phyloP scores from a whole-genome alignment of 768 basidiomycete species.

The Boletellus sp. region DNA sequence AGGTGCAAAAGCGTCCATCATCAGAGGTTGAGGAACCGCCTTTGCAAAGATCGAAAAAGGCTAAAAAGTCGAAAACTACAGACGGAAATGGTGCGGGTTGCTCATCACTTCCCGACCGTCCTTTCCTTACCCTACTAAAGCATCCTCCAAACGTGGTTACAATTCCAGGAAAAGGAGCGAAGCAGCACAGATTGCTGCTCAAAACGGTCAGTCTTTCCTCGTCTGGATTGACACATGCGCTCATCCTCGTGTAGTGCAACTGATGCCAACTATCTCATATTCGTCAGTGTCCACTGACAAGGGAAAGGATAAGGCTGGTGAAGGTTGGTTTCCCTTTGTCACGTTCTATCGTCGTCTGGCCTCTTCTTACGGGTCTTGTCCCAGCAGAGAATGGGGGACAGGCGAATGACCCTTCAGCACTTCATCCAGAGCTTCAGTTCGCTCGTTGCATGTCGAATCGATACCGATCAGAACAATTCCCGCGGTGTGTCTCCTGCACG shows the following conservation, averaged over 20 bases:
- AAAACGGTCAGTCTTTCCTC: constrained; percentile 47
- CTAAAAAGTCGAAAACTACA: constrained; percentile 37
- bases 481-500: constrained; percentile 79
- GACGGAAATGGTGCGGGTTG: constrained; percentile 32
- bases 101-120: constrained; percentile 3
- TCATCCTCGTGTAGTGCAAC: constrained; percentile 37
- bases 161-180: constrained; percentile 72
- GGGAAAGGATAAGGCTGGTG: constrained; percentile 43
- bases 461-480: constrained; percentile 68
- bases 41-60: constrained; percentile 46
- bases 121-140: constrained; percentile 19
- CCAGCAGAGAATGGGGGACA: constrained; percentile 28
- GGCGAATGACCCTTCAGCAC: constrained; percentile 30
- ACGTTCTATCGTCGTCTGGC: constrained; percentile 2
- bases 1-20: constrained; percentile 35
- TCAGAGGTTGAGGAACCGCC: constrained; percentile 38
- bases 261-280: constrained; percentile 45
- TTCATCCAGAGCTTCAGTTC: constrained; percentile 68
- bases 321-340: constrained; percentile 30
- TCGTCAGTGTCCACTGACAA: constrained; percentile 36
- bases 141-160: constrained; percentile 60
- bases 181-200: constrained; percentile 59
- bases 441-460: constrained; percentile 84
- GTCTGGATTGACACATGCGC: constrained; percentile 7
- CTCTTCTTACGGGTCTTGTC: constrained; percentile 29